A percentile compares a stretch with the other conserved stretches of the same genome.
phyloP scores from a whole-genome alignment of 2,329 filamentous ascomycete species.

The Fusarium napiforme region DNA sequence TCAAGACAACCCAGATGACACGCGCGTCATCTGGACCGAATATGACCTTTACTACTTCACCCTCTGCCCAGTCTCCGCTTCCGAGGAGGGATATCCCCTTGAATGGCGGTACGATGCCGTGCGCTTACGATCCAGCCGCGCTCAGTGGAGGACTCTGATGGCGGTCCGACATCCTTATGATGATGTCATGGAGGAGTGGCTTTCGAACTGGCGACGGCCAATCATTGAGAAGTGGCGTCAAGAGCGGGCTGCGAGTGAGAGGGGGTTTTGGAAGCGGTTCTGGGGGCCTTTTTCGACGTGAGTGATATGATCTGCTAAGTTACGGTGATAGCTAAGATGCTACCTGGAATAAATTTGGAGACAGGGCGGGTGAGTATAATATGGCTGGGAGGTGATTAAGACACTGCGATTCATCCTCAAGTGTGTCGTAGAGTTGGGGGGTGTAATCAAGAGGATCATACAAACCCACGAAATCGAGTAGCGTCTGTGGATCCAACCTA shows the following conservation, averaged over 20 bases:
- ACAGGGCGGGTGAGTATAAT: rapidly evolving
- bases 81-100: not conserved
- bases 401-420: too few species aligned
- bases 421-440: rapidly evolving
- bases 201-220: not conserved
- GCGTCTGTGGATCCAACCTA: rapidly evolving
- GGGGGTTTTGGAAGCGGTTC: not conserved
- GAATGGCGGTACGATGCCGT: not conserved
- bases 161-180: not conserved
- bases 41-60: not conserved
- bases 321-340: rapidly evolving
- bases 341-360: rapidly evolving
- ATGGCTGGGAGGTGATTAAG: rapidly evolving
- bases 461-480: not conserved
- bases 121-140: not conserved
- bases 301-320: not conserved
- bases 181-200: not conserved
- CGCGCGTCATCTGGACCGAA: not conserved
- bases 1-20: not conserved
- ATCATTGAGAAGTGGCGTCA: not conserved
- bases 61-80: rapidly evolving
- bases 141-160: not conserved
- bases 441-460: too few species aligned
- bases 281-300: not conserved
- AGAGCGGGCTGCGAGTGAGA: not conserved